Percentiles rank a stretch among this genome's conserved stretches.
Conservation (phyloP, 2,329 filamentous ascomycete genomes). For the Sporothrix brunneoviolacea region DNA sequence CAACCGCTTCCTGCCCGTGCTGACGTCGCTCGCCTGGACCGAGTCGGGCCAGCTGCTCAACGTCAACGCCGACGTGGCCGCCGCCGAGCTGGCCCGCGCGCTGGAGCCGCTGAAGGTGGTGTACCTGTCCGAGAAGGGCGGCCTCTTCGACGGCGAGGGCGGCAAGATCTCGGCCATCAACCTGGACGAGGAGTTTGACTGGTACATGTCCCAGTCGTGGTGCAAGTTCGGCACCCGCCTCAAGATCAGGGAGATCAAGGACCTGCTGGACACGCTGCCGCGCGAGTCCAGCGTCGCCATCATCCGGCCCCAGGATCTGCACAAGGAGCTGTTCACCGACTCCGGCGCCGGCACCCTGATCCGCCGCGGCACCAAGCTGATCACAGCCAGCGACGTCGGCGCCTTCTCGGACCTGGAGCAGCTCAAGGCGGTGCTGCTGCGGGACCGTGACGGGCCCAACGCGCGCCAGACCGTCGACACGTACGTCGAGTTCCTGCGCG, state of each 20-base stretch:
- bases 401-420: slow-evolving; percentile 71
- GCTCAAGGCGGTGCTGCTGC: slow-evolving; percentile 74
- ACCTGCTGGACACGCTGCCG: slow-evolving; percentile 79
- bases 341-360: slow-evolving; percentile 91
- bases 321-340: slow-evolving; percentile 96
- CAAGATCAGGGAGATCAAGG: slow-evolving; percentile 98
- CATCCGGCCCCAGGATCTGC: slow-evolving; percentile 90
- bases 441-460: slow-evolving; percentile 76
- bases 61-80: slow-evolving; percentile 95
- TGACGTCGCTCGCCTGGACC: slow-evolving; percentile 95
- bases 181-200: slow-evolving; percentile 90
- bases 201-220: slow-evolving; percentile 90
- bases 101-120: slow-evolving; percentile 95
- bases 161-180: slow-evolving; percentile 97
- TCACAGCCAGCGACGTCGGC: slow-evolving; percentile 61
- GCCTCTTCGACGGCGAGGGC: slow-evolving; percentile 84
- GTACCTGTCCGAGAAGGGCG: slow-evolving; percentile 97
- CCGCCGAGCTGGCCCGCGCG: slow-evolving; percentile 81
- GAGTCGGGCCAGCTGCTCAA: slow-evolving; percentile 88
- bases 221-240: slow-evolving; percentile 89
- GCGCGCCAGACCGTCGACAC: slow-evolving; percentile 77
- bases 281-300: slow-evolving; percentile 93
- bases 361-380: slow-evolving; percentile 82
- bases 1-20: slow-evolving; percentile 83
- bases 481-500: slow-evolving; percentile 72